These are phyloP conservation scores for Amesomyces nigricolor DNA, from an alignment of 2,329 filamentous ascomycete species.

Conservation along the genomic window DNA sequence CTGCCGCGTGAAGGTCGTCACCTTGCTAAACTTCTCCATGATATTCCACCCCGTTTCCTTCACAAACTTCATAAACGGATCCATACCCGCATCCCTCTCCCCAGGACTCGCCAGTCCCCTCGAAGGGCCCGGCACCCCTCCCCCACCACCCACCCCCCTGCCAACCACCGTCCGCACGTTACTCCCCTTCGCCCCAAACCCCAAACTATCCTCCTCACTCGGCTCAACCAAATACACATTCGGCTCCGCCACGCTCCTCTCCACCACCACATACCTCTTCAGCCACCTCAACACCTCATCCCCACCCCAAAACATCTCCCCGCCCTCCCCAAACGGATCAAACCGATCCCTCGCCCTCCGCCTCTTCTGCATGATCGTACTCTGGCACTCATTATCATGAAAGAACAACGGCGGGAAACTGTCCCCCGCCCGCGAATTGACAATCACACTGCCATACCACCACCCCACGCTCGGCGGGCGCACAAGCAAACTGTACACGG, in stretches of 20 bases:
- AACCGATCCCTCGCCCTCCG: slow-evolving; percentile 77
- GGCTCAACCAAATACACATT: slow-evolving; percentile 91
- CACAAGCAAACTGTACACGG: slow-evolving; percentile 85
- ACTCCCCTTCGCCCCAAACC: slow-evolving; percentile 59
- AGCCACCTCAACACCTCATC: slow-evolving; percentile 93
- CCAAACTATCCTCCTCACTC: slow-evolving; percentile 72
- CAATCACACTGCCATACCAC: slow-evolving; percentile 96
- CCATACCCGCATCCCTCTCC: slow-evolving; percentile 67
- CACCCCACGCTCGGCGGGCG: slow-evolving; percentile 90
- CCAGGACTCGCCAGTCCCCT: slow-evolving; percentile 24
- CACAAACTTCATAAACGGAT: slow-evolving; percentile 85
- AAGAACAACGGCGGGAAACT: slow-evolving; percentile 96
- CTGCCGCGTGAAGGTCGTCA: slow-evolving; percentile 89
- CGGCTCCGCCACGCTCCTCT: slow-evolving; percentile 78
- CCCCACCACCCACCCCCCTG: slow-evolving; percentile 38
- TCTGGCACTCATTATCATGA: slow-evolving; percentile 94
- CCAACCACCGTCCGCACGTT: slow-evolving; percentile 53
- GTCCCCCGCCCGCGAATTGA: slow-evolving; percentile 86
- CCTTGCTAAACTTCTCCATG: slow-evolving; percentile 93
- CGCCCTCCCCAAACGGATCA: slow-evolving; percentile 79
- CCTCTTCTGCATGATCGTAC: slow-evolving; percentile 90
- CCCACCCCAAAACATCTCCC: slow-evolving; percentile 93
- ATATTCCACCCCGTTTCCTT: slow-evolving; percentile 97
- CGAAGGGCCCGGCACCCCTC: slow-evolving; percentile 22
- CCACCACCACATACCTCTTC: slow-evolving; percentile 73